Percentiles rank a stretch among this genome's conserved stretches.
phyloP scores from a whole-genome alignment of 2,329 filamentous ascomycete genomes.

The Cladophialophora psammophila region DNA sequence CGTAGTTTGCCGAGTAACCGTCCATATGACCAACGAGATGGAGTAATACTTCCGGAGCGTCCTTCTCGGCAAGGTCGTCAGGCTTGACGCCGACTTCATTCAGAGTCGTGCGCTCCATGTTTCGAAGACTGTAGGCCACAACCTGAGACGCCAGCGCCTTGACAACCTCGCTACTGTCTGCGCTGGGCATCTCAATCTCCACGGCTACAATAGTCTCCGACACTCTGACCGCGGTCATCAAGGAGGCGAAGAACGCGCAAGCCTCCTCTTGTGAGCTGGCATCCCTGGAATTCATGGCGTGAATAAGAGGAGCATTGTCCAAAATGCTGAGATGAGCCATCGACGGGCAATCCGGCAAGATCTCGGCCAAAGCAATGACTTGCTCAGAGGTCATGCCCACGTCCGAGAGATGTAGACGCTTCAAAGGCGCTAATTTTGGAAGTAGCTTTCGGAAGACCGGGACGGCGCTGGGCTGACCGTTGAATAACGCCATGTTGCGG shows the following conservation, averaged over 20 bases:
- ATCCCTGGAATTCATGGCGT: constrained; percentile 75
- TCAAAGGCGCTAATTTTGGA: constrained; percentile 77
- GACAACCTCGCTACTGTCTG: constrained; percentile 85
- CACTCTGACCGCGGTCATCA: constrained; percentile 85
- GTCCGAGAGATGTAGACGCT: constrained; percentile 85
- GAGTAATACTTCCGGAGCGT: constrained; percentile 82
- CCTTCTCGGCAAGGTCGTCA: constrained; percentile 59
- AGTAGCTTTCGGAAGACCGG: constrained; percentile 80
- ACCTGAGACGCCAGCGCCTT: constrained; percentile 92
- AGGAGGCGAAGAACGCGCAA: constrained; percentile 88
- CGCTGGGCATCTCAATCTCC: constrained; percentile 85
- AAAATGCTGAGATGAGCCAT: constrained; percentile 87
- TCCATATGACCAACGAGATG: constrained; percentile 81
- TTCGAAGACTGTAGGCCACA: constrained; percentile 91
- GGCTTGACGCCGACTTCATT: constrained; percentile 61
- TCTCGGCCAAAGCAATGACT: constrained; percentile 87
- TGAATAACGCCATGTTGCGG: constrained; percentile 84
- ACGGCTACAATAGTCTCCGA: constrained; percentile 85
- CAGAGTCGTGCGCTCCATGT: constrained; percentile 81
- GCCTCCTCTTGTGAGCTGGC: constrained; percentile 89
- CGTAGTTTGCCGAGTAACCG: constrained; percentile 58
- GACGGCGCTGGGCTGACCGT: constrained; percentile 74
- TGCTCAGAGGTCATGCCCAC: constrained; percentile 85
- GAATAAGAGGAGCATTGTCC: constrained; percentile 76
- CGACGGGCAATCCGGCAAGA: constrained; percentile 80